phyloP scores from a whole-genome alignment of 257 asterid genomes.

The Linderniella brevidens region DNA sequence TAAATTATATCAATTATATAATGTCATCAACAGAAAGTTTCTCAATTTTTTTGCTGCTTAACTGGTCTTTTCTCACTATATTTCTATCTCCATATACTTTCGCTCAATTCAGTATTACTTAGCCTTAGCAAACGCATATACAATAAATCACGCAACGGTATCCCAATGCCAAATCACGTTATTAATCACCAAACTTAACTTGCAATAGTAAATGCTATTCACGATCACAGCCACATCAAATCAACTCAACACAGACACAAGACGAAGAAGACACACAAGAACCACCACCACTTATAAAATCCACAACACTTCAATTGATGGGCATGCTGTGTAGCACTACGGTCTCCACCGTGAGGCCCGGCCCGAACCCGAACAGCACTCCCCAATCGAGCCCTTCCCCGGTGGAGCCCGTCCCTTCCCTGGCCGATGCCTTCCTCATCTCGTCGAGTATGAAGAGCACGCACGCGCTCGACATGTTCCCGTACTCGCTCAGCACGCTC shows the following conservation, averaged over 20 bases:
- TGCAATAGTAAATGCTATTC: too few species aligned
- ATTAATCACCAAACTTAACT: too few species aligned
- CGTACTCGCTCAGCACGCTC: conserved; percentile 45
- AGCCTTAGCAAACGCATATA: too few species aligned
- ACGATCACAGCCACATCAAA: too few species aligned
- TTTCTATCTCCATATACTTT: too few species aligned
- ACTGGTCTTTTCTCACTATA: too few species aligned
- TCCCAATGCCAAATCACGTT: too few species aligned
- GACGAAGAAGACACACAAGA: neutral
- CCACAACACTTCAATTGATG: conserved; percentile 1
- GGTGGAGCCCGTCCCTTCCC: conserved; percentile 35
- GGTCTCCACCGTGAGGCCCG: conserved; percentile 65
- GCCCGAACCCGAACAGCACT: conserved; percentile 59
- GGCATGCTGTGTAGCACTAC: conserved; percentile 48
- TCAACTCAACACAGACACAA: neutral
- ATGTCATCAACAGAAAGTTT: too few species aligned
- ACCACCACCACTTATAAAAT: neutral
- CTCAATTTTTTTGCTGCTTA: too few species aligned
- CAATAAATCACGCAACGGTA: too few species aligned
- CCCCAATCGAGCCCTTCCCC: conserved; percentile 75
- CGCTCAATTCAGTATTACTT: too few species aligned
- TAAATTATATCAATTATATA: too few species aligned
- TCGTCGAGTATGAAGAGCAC: conserved; percentile 48
- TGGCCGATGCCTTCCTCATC: conserved; percentile 43
- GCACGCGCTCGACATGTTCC: conserved; percentile 58